phyloP scores from a whole-genome alignment of 139 green algal genomes.

The Chlamydomonas sp. region DNA sequence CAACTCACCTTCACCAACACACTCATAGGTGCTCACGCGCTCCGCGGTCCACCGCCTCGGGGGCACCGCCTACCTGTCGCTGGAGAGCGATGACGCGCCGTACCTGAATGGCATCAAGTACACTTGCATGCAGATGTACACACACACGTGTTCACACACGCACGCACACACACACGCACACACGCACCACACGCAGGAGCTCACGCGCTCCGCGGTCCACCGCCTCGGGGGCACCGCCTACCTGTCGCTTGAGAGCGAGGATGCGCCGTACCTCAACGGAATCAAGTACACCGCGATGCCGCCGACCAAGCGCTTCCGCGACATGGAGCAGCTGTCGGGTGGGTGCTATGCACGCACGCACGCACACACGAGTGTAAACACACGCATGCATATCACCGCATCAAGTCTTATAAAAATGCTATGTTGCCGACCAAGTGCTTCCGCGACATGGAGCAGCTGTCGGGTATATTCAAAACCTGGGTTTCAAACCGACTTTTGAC shows the following conservation, averaged over 20 bases:
- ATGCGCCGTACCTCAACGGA: constrained; percentile 80
- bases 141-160: too few relatives aligned
- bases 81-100: constrained; percentile 79
- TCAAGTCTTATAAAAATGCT: constrained; percentile 85
- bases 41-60: constrained; percentile 10
- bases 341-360: constrained; percentile 10
- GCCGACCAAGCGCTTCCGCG: constrained; percentile 90
- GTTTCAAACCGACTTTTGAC: too few relatives aligned
- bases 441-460: constrained; percentile 96
- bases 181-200: too few relatives aligned
- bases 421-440: constrained; percentile 96
- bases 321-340: constrained; percentile 96
- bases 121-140: too few relatives aligned
- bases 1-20: too few relatives aligned
- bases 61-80: constrained; percentile 76
- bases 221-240: constrained; percentile 63
- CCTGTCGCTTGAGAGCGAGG: constrained; percentile 72
- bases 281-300: constrained; percentile 95
- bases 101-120: constrained; percentile 87
- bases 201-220: too few relatives aligned
- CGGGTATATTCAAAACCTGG: too few relatives aligned
- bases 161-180: too few relatives aligned
- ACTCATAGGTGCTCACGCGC: too few relatives aligned
- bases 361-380: too few relatives aligned
- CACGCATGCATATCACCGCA: constrained; percentile 81